Percentiles rank a stretch among this genome's conserved stretches.
phyloP scores from a whole-genome alignment of 2,329 filamentous ascomycete genomes.

The Pestalotiopsis sp. region DNA sequence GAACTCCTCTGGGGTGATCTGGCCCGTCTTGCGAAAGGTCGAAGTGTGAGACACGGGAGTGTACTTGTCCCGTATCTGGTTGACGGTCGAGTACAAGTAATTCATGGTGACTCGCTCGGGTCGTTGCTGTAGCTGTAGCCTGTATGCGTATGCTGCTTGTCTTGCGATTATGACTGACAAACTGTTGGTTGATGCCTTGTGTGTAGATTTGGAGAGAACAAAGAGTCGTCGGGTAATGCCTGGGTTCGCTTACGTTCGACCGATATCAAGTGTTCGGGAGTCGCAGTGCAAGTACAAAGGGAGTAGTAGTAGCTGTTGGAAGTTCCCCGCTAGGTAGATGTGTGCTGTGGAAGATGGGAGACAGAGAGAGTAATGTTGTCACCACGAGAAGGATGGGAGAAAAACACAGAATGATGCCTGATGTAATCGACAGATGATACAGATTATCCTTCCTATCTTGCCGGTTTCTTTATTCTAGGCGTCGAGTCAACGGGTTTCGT shows the following conservation, averaged over 20 bases:
- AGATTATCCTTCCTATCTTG: not conserved
- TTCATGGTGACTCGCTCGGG: conserved; percentile 63
- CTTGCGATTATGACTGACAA: not conserved
- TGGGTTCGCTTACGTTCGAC: not conserved
- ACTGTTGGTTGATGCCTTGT: not conserved
- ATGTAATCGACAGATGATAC: conserved; percentile 4
- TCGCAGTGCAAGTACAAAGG: conserved; percentile 1
- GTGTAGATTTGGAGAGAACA: not conserved
- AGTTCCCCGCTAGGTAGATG: not conserved
- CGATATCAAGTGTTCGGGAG: not conserved
- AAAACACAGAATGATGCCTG: conserved; percentile 5
- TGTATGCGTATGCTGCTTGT: not conserved
- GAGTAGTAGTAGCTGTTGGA: not conserved
- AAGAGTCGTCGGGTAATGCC: conserved; percentile 2
- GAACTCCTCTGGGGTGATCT: conserved; percentile 98
- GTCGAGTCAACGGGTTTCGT: conserved; percentile 11
- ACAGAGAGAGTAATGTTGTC: not conserved
- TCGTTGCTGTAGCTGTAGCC: not conserved
- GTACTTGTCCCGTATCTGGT: conserved; percentile 88
- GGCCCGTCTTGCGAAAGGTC: conserved; percentile 89
- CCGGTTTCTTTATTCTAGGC: conserved; percentile 4
- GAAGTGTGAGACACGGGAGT: conserved; percentile 88
- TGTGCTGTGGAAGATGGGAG: not conserved
- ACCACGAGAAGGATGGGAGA: not conserved
- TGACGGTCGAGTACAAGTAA: conserved; percentile 88